Percentiles rank a stretch among this genome's conserved stretches.
phyloP scores from a whole-genome alignment of 345 rosid genomes.

The Linum usitatissimum region DNA sequence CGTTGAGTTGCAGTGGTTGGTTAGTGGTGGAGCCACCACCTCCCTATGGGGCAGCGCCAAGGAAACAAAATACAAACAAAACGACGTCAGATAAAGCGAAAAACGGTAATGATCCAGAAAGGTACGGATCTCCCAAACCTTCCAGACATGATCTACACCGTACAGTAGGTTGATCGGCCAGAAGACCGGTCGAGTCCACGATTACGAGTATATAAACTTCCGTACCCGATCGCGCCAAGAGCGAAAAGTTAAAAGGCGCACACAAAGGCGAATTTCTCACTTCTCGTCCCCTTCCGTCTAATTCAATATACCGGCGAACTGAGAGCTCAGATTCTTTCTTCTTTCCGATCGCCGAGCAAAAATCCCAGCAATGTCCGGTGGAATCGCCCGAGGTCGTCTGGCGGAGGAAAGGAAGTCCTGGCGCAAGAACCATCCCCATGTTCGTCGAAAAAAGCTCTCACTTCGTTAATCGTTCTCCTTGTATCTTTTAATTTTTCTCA shows the following conservation, averaged over 20 bases:
- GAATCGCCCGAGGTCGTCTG: slow-evolving; percentile 13
- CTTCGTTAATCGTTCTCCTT: neutral
- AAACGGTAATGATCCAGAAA: too few species aligned
- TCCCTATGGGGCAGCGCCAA: too few species aligned
- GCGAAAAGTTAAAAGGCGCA: neutral
- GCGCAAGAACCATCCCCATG: slow-evolving; percentile 13
- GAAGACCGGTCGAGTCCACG: neutral
- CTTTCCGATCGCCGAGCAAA: neutral
- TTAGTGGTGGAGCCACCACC: too few species aligned
- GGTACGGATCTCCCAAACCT: too few species aligned
- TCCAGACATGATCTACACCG: neutral
- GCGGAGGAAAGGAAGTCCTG: slow-evolving; percentile 13
- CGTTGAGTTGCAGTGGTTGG: too few species aligned
- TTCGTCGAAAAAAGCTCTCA: neutral
- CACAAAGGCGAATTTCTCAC: neutral
- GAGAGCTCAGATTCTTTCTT: neutral
- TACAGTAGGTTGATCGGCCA: neutral
- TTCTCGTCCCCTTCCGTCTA: neutral
- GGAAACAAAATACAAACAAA: too few species aligned
- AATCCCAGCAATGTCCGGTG: slow-evolving; percentile 8
- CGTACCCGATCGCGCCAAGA: neutral
- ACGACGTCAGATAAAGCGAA: too few species aligned
- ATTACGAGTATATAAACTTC: neutral
- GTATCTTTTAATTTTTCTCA: neutral
- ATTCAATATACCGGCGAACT: neutral